Evolutionary conservation across 2,329 filamentous ascomycete genomes (phyloP).

Genomic region (Cytospora piceicola): DNA sequence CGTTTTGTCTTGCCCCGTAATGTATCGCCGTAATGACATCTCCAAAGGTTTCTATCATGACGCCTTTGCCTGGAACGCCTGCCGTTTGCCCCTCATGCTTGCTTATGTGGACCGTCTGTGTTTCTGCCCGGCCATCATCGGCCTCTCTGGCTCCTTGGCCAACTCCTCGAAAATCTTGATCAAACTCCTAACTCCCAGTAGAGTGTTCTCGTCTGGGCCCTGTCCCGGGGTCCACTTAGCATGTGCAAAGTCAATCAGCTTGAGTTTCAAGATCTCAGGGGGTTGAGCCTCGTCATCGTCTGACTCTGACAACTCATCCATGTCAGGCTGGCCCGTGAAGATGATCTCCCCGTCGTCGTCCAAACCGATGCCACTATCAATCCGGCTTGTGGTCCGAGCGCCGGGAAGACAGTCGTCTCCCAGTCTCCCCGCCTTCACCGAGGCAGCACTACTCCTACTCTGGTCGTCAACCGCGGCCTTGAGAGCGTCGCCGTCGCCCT

Average conservation of each 20-base stretch:
- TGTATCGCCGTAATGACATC: slow-evolving; percentile 23
- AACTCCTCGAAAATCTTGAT: slow-evolving; percentile 72
- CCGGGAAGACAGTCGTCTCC: slow-evolving; percentile 33
- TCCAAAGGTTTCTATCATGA: slow-evolving; percentile 20
- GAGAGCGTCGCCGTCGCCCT: slow-evolving; percentile 63
- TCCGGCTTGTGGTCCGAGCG: slow-evolving; percentile 48
- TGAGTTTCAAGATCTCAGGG: slow-evolving; percentile 76
- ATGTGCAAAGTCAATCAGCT: slow-evolving; percentile 97
- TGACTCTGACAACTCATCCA: slow-evolving; percentile 49
- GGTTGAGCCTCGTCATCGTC: slow-evolving; percentile 59
- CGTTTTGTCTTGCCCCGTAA: slow-evolving; percentile 28
- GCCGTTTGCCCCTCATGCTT: background rate
- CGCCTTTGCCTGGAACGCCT: slow-evolving; percentile 22
- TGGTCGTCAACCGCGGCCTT: slow-evolving; percentile 58
- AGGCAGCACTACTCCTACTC: slow-evolving; percentile 51
- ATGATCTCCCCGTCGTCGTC: slow-evolving; percentile 45
- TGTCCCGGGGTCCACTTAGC: slow-evolving; percentile 80
- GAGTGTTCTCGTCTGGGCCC: slow-evolving; percentile 83
- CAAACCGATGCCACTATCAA: slow-evolving; percentile 60
- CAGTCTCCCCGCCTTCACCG: slow-evolving; percentile 54
- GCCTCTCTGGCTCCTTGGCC: slow-evolving; percentile 35
- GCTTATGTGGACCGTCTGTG: slow-evolving; percentile 18
- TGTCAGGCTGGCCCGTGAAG: slow-evolving; percentile 34
- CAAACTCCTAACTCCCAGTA: slow-evolving; percentile 75
- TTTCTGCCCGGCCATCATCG: slow-evolving; percentile 3